Conservation (phyloP, 2,329 filamentous ascomycete species). For the Tolypocladium nubicola region DNA sequence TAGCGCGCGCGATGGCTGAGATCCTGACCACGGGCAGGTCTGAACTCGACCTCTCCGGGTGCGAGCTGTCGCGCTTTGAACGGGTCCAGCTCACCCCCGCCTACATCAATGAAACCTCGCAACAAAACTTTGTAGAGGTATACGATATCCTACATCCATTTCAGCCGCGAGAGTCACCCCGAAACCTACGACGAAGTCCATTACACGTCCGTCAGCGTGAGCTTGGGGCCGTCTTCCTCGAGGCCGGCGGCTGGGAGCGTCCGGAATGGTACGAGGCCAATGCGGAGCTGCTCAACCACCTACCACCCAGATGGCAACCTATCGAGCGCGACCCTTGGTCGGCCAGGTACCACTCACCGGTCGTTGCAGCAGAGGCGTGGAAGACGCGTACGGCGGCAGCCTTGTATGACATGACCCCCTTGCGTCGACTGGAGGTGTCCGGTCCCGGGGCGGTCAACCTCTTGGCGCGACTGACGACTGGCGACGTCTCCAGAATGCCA, state of each 20-base stretch:
- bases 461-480: constrained; percentile 41
- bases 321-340: constrained; percentile 49
- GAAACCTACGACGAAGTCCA: constrained; percentile 47
- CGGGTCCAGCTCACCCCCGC: constrained; percentile 44
- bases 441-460: constrained; percentile 46
- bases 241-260: constrained; percentile 50
- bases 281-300: constrained; percentile 32
- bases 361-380: constrained; percentile 51
- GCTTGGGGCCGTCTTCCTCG: constrained; percentile 48
- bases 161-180: constrained; percentile 44
- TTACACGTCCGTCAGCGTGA: constrained; percentile 44
- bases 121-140: constrained; percentile 52
- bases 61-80: constrained; percentile 50
- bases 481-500: constrained; percentile 32
- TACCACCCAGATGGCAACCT: constrained; percentile 44
- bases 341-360: constrained; percentile 43
- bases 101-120: constrained; percentile 48
- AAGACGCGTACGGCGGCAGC: constrained; percentile 52
- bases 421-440: constrained; percentile 45
- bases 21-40: constrained; percentile 45
- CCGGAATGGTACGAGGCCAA: constrained; percentile 54
- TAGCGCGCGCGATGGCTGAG: constrained; percentile 50
- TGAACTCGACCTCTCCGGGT: constrained; percentile 45
- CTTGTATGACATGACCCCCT: constrained; percentile 52
- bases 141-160: constrained; percentile 55